Evolutionary conservation across 345 rosid species (phyloP).

Genomic region (Camelina hispida): DNA sequence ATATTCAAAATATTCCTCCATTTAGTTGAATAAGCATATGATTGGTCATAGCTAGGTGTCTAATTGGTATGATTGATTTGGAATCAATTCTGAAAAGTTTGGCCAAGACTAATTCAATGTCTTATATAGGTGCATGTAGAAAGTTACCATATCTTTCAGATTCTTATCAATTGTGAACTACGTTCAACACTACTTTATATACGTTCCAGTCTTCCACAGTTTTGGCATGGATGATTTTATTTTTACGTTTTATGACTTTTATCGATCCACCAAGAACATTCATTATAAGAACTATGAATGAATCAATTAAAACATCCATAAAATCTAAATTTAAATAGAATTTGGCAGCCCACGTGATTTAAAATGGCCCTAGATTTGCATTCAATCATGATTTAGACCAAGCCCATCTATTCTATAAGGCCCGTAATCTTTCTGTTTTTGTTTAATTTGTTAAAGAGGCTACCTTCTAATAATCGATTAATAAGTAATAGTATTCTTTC

Average conservation of each 20-base stretch:
- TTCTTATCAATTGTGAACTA: not conserved
- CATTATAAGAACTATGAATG: not conserved
- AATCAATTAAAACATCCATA: not conserved
- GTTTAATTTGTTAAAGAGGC: no score
- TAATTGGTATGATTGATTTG: not conserved
- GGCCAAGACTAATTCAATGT: not conserved
- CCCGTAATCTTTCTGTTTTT: not conserved
- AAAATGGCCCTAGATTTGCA: not conserved
- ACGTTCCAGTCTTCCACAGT: not conserved
- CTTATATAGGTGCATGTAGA: not conserved
- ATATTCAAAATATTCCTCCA: not conserved
- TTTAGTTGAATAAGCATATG: constrained; percentile 1
- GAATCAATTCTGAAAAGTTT: not conserved
- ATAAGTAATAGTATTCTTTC: no score
- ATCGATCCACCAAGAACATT: not conserved
- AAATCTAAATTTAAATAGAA: not conserved
- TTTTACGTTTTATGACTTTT: no score
- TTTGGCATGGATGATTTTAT: not conserved
- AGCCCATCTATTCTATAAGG: not conserved
- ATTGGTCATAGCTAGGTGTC: not conserved
- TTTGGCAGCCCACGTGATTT: not conserved
- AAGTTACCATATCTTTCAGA: not conserved
- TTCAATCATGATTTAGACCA: not conserved
- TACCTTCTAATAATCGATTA: no score
- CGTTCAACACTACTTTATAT: not conserved